phyloP scores from a whole-genome alignment of 257 asterid species.

The Asclepias syriaca region DNA sequence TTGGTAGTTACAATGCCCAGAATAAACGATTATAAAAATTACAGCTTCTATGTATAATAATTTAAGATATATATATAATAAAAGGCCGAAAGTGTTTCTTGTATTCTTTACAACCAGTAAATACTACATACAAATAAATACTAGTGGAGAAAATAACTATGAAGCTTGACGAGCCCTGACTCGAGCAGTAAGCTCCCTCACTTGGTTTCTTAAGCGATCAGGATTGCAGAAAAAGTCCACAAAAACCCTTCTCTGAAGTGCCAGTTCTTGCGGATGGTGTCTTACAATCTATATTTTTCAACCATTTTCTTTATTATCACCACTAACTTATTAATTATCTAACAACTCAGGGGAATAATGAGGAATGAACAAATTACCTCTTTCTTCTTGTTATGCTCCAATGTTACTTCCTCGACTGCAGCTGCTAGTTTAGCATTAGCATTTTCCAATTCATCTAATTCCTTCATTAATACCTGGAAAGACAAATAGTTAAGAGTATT shows the following conservation, averaged over 20 bases:
- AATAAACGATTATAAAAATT: no score
- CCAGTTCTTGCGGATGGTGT: constrained; percentile 87
- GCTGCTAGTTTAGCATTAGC: constrained; percentile 79
- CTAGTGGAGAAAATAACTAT: constrained; percentile 15
- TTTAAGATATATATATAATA: not conserved
- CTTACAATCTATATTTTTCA: constrained; percentile 60
- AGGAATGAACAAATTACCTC: constrained; percentile 42
- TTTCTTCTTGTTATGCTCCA: constrained; percentile 89
- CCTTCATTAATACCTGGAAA: constrained; percentile 78
- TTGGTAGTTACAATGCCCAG: no score
- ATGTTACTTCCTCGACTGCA: constrained; percentile 87
- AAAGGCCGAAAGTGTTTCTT: not conserved
- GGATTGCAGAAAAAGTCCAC: constrained; percentile 97
- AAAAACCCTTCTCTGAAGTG: constrained; percentile 78
- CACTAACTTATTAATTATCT: not conserved
- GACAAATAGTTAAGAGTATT: not conserved
- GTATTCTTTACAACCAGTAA: not conserved
- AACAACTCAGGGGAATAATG: constrained; percentile 2
- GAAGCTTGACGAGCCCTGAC: constrained; percentile 83
- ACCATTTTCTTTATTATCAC: not conserved
- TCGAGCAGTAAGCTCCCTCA: constrained; percentile 83
- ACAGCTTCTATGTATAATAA: not conserved
- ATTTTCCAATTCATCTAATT: constrained; percentile 95
- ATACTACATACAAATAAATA: not conserved
- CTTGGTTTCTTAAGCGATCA: constrained; percentile 82